Evolutionary conservation across 2,329 filamentous ascomycete genomes (phyloP), one percentile per base, ranked within the genome.

Genomic region (Clarireedia paspali): DNA sequence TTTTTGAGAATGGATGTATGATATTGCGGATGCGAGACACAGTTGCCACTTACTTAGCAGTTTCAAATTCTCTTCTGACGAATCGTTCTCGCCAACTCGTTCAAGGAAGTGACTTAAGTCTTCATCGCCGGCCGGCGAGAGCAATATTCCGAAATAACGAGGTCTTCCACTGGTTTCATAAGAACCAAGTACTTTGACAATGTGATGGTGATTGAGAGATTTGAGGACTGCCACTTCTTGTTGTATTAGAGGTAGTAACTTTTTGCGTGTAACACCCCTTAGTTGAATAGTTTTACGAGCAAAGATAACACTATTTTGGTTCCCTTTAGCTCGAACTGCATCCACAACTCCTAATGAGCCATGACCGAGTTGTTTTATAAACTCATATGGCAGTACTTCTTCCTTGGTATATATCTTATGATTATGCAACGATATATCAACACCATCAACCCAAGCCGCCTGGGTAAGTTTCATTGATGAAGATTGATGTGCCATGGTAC

Each of bases 71-170:
- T 47, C 40, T 7, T 57, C 52, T 12, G 57, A 50, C 47, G 56
- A 60, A 10, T 58, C 56, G 42, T 54, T 38, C 7, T 62, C 60
- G n/a, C 52, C 49, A 36, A 62, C 52, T 20, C 57, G 49, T 30
- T 62, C 60, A 20, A 62, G 47, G 20, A 52, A 60, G 24, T 60
- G 58, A 15, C 56, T 51, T 10, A 62, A 42, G 48, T 62, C 60
- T 46, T 62, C 58, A 20, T 62, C 57, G 15, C 58, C 60, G 10
- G 55, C 59, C 14, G 60, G 60, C 4, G 44, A 57, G 23, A 62
- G 45, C 6, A 62, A 48, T 24, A 60, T 60, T 6, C 55, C 57
- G 24, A 59, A 62, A 45, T 56, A 47, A 14, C 60, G 59, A 26
- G 59, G 57, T n/a, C 48, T 50, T 24, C 55, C 55, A 4, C 40